phyloP scores from a whole-genome alignment of 164 flowering plant genomes.

The Echeveria elegans region DNA sequence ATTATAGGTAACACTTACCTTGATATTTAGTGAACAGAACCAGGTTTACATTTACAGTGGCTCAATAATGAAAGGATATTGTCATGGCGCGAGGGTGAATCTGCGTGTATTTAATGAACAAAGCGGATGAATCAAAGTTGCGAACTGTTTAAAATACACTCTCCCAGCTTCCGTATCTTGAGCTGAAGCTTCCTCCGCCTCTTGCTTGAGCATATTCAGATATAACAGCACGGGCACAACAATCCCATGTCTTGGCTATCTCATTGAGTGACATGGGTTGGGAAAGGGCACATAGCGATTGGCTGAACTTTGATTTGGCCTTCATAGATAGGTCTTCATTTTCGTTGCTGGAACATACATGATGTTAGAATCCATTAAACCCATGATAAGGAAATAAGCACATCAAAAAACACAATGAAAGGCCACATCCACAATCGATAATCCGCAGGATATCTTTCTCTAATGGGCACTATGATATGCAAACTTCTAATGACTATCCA shows the following conservation, averaged over 20 bases:
- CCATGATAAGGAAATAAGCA: not conserved
- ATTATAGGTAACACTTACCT: too few relatives aligned
- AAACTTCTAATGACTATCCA: not conserved
- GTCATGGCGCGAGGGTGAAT: too few relatives aligned
- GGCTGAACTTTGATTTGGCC: conserved; percentile 53
- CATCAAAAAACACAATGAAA: not conserved
- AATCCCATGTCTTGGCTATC: conserved; percentile 81
- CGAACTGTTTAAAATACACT: conserved; percentile 41
- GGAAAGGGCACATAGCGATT: conserved; percentile 53
- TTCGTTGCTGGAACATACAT: conserved; percentile 40
- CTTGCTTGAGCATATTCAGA: conserved; percentile 58
- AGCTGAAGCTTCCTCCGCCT: conserved; percentile 86
- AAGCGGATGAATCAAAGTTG: conserved; percentile 10
- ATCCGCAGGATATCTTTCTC: not conserved
- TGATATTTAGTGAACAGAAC: too few relatives aligned
- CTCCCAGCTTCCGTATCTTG: conserved; percentile 80
- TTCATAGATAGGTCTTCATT: conserved; percentile 62
- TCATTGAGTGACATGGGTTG: conserved; percentile 69
- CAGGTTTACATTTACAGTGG: too few relatives aligned
- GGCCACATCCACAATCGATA: too few relatives aligned
- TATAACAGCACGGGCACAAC: conserved; percentile 59
- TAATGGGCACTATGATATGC: not conserved
- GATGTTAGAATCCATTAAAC: not conserved
- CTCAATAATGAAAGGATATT: too few relatives aligned
- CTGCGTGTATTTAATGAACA: too few relatives aligned